Evolutionary conservation across 1,139 yeast species (phyloP).

Genomic region (Wickerhamomyces sp.): DNA sequence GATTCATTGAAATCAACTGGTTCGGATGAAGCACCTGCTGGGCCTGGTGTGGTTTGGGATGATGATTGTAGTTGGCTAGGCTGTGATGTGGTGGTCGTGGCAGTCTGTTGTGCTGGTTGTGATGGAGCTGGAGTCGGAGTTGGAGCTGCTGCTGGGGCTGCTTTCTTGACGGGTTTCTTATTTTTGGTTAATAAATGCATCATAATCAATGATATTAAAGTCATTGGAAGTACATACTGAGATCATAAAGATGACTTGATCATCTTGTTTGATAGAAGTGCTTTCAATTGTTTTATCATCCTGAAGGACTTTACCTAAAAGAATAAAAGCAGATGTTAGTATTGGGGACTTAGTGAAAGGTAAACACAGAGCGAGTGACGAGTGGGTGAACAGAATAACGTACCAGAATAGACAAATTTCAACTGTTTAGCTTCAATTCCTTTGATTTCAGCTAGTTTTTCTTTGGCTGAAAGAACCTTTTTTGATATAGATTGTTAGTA

Average conservation of each 20-base stretch:
- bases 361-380: too few species aligned
- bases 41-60: slow-evolving; percentile 22
- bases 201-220: background rate
- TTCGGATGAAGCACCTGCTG: slow-evolving; percentile 25
- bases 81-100: slow-evolving; percentile 11
- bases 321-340: too few species aligned
- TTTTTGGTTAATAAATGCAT: slow-evolving; percentile 8
- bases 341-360: too few species aligned
- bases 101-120: background rate
- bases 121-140: slow-evolving; percentile 15
- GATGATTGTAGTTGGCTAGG: slow-evolving; percentile 23
- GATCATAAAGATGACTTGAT: slow-evolving; percentile 89
- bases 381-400: slow-evolving; percentile 9
- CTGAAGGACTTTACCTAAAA: slow-evolving; percentile 64
- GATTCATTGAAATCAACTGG: slow-evolving; percentile 26
- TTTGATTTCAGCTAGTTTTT: slow-evolving; percentile 62
- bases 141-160: slow-evolving; percentile 13
- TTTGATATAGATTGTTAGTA: slow-evolving; percentile 5
- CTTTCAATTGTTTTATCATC: slow-evolving; percentile 73
- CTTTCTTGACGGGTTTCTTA: slow-evolving; percentile 14
- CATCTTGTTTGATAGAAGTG: slow-evolving; percentile 80
- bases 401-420: slow-evolving; percentile 86
- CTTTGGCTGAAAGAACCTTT: slow-evolving; percentile 65
- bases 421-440: slow-evolving; percentile 71
- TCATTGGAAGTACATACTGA: slow-evolving; percentile 29